Evolutionary conservation across 2,329 filamentous ascomycete genomes (phyloP), one percentile per base, ranked within the genome.

Genomic region (Diaporthe vaccinii): DNA sequence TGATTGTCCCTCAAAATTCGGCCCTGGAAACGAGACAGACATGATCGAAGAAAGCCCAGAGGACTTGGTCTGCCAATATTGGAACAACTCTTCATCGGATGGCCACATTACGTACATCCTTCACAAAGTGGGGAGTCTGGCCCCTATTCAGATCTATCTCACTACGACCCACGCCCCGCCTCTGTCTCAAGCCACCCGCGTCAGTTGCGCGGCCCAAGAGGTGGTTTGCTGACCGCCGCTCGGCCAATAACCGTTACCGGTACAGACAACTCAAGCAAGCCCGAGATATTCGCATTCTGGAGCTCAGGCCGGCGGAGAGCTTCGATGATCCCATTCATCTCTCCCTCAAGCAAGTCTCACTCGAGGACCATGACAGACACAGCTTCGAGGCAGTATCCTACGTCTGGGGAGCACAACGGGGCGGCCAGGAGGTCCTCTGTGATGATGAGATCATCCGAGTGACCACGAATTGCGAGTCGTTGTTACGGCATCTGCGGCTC

Each of bases 401-500:
- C 12, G 61, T 67, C 10, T 67, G 61, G 61, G 61, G 61, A 9
- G 61, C 25, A 3, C n/a, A 2, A 4, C 25, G 28, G 20, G 61
- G 25, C 4, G 28, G 17, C 5, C 41, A 34, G 20, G 41, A 34
- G 41, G 25, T 67, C 61, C 28, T 49, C 14, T 67, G 61, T 44
- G 61, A 67, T 28, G 41, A n/a, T 14, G 41, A 31, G 28, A 49
- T 4, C 3, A n/a, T 67, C 28, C 61, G 25, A n/a, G 61, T 67
- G 25, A 67, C 61, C 4, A 1, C 25, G 4, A 67, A 67, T 15
- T 67, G 61, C 41, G 61, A 49, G 41, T 49, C 61, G 20, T 28
- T 49, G 41, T 25, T 67, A 10, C 61, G 61, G 61, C 61, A 67
- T 34, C 25, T 67, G 41, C 41, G 61, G 28, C 61, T 67, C 8